Percentiles rank a stretch among this genome's conserved stretches.
phyloP scores from a whole-genome alignment of 2,329 filamentous ascomycete genomes.

The Alternaria novae-zelandiae region DNA sequence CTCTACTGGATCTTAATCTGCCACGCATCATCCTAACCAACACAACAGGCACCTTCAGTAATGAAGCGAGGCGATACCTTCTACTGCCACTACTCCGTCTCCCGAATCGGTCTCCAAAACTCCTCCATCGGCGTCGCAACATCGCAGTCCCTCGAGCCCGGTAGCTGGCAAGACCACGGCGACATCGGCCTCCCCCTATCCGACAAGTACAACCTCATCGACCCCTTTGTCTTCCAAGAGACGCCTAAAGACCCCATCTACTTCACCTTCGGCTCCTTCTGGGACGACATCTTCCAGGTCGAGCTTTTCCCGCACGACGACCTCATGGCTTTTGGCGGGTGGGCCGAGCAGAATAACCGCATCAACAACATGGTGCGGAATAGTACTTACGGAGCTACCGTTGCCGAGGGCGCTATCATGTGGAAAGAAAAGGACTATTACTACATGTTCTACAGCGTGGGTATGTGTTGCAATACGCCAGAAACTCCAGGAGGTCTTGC shows the following conservation, averaged over 20 bases:
- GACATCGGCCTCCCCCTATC: slow-evolving; percentile 52
- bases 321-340: slow-evolving; percentile 11
- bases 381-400: slow-evolving; percentile 22
- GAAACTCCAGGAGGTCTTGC: slow-evolving; percentile 51
- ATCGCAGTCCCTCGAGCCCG: slow-evolving; percentile 55
- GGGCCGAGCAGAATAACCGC: slow-evolving; percentile 2
- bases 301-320: slow-evolving; percentile 43
- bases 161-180: slow-evolving; percentile 66
- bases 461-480: slow-evolving; percentile 63
- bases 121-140: slow-evolving; percentile 66
- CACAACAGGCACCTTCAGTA: slow-evolving; percentile 66
- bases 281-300: slow-evolving; percentile 68
- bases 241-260: slow-evolving; percentile 43
- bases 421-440: slow-evolving; percentile 60
- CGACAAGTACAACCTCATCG: slow-evolving; percentile 56
- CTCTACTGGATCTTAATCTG: neutral
- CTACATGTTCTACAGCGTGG: slow-evolving; percentile 68
- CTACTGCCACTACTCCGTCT: slow-evolving; percentile 68
- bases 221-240: slow-evolving; percentile 51
- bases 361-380: slow-evolving; percentile 29
- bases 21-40: neutral
- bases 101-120: slow-evolving; percentile 63
- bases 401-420: slow-evolving; percentile 60
- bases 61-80: slow-evolving; percentile 61
- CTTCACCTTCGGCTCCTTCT: slow-evolving; percentile 71